A percentile compares a stretch with the other conserved stretches of the same genome.
Evolutionary conservation across 345 rosid genomes (phyloP).

Genomic region (Luvunga scandens): DNA sequence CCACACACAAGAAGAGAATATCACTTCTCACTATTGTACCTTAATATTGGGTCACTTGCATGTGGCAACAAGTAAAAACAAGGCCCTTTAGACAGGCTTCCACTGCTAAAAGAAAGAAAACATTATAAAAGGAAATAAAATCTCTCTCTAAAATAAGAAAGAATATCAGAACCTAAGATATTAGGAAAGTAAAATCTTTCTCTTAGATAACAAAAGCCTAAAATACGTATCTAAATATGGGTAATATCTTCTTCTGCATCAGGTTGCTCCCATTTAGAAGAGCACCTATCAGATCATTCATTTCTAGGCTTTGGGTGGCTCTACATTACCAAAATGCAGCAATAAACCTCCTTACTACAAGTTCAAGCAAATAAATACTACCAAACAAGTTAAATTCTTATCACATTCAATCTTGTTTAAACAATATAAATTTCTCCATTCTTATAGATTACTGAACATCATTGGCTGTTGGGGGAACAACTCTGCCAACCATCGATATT

Average conservation of each 20-base stretch:
- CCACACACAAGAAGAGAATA: background rate
- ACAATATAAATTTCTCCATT: background rate
- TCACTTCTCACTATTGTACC: background rate
- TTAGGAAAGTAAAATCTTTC: background rate
- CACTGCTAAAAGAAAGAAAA: too few species aligned
- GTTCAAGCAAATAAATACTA: background rate
- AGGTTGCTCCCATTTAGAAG: background rate
- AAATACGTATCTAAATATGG: background rate
- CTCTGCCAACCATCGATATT: background rate
- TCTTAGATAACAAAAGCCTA: background rate
- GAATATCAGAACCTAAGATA: background rate
- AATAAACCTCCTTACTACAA: background rate
- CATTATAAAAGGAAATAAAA: background rate
- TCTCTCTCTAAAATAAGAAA: background rate
- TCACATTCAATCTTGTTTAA: background rate
- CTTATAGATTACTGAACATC: background rate
- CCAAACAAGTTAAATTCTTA: background rate
- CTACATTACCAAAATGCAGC: background rate
- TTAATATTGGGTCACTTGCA: background rate
- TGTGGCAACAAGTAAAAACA: background rate
- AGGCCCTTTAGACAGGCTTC: background rate
- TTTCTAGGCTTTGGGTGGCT: background rate
- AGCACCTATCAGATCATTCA: background rate
- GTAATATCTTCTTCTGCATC: background rate
- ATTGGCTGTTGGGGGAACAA: background rate